Base-by-base conservation (phyloP, 371 early-diverging fungal species). In the Mucor mucedo region DNA sequence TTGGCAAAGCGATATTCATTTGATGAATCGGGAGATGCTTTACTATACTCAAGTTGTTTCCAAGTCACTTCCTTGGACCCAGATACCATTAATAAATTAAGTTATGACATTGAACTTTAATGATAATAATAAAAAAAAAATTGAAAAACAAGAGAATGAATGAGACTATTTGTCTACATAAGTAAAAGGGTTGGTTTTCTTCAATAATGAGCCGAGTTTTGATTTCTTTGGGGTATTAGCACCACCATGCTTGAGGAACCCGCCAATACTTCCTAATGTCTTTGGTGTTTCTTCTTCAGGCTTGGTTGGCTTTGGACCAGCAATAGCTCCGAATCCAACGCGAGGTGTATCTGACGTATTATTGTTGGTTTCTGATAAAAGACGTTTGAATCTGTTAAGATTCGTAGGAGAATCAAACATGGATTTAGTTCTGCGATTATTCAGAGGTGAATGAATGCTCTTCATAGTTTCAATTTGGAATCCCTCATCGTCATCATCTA, bases 1-100 rank as follows among this genome's bases (percentile, higher is more conserved):
- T 62, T 89, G 62, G 82, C 88, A 0, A 67, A 66, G 27, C 73
- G 84, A 9, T 89, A 87, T 47, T 80, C 83, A 9, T 87, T 89
- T 72, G 76, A 71, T n/a, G 21, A 48, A 27, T 48, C 48, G 3
- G 58, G 59, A 28, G 78, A 86, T 32, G 35, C 66, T 7, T 69
- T 73, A n/a, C 55, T 89, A 14, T 78, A 76, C 60, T 59, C 61
- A 5, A 63, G 66, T 13, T 82, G 82, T 30, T 50, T 55, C 16
- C 71, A 79, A 32, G 65, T 82, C 0, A 58, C 65, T 5, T 54
- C 73, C 11, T 56, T 72, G 6, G 68, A 77, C 54, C 59, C 63
- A 5, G 74, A 77, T 32, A 55, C 63, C 5, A 72, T 79, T 35
- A 70, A 75, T 14, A 63, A 60, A 30, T n/a, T 67, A 32, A 82